Evolutionary conservation across 2,329 filamentous ascomycete genomes (phyloP), one percentile per base, ranked within the genome.

Genomic region (Colletotrichum aenigma): DNA sequence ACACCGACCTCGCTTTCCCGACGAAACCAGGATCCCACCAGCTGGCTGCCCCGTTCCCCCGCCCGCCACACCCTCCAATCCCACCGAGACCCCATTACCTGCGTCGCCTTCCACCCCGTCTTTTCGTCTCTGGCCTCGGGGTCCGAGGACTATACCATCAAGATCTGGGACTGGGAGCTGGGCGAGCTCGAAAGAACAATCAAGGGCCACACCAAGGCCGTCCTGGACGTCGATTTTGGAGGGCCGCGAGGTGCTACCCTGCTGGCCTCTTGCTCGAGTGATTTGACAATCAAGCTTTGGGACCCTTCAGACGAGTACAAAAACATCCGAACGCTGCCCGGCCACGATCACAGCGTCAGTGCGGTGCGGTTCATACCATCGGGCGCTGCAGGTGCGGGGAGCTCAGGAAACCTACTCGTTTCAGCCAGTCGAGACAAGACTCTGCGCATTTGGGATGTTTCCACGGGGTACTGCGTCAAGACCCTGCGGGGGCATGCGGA

Each of bases 131-230:
- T 98, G 26, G 96, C 96, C 12, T 97, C 95, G 0, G 96, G 95
- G 18, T 97, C 96, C 10, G 96, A 98, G 83, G 96, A 98, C 84
- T 94, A 92, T 70, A 98, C 94, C 9, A 98, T 98, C 84, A 98
- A 98, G 82, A 96, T 98, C 71, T 98, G 96, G 96, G 96, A 98
- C 82, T 98, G 96, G 94, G 96, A 98, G 81, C 86, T 97, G 28
- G 96, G 96, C 64, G 96, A 98, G 84, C 88, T 98, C 6, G 96
- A 98, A 83, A 89, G 94, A 77, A 98, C 96, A 1, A 91, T 98
- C 73, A 98, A 98, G 83, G 96, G 95, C 2, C 96, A 98, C 81
- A 98, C 96, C 7, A 96, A 94, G 82, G 92, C 95, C 5, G 95
- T 98, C 1, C 86, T 97, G 32, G 96, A 98, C 82, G 92, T 98